These are phyloP conservation scores for Amylocystis lapponica DNA, from an alignment of 768 basidiomycete genomes.

Conservation along the genomic window DNA sequence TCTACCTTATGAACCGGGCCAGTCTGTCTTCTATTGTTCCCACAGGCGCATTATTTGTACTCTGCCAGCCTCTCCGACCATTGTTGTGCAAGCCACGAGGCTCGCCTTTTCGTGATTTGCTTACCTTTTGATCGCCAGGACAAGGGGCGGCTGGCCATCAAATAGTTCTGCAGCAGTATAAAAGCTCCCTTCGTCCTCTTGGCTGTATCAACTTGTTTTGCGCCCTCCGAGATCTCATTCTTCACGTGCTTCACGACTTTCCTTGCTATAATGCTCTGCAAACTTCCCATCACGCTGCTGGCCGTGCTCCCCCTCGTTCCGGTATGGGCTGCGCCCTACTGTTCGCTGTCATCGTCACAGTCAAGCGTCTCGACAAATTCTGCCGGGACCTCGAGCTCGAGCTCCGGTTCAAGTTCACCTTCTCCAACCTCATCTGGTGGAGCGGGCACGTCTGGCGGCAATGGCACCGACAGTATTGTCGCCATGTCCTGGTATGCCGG, in stretches of 20 bases:
- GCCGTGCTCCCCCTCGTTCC: conserved; percentile 14
- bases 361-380: conserved; percentile 7
- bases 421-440: conserved; percentile 10
- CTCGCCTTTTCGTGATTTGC: too few relatives aligned
- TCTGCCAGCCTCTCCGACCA: too few relatives aligned
- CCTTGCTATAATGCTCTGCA: conserved; percentile 16
- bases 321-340: conserved; percentile 26
- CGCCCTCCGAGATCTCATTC: too few relatives aligned
- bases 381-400: conserved; percentile 2
- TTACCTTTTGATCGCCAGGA: too few relatives aligned
- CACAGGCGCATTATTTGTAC: too few relatives aligned
- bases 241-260: too few relatives aligned
- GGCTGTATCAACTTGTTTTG: background rate
- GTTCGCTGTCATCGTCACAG: conserved; percentile 12
- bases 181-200: too few relatives aligned
- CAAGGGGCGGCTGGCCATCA: too few relatives aligned
- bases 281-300: conserved; percentile 15
- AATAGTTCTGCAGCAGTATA: too few relatives aligned
- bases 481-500: conserved; percentile 55
- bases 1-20: too few relatives aligned
- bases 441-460: background rate
- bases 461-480: conserved; percentile 10
- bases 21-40: too few relatives aligned
- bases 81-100: too few relatives aligned
- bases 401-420: conserved; percentile 2